Percentiles rank a stretch among this genome's conserved stretches.
Conservation (phyloP, 31 red algal genomes). For the Bonnemaisonia californica region DNA sequence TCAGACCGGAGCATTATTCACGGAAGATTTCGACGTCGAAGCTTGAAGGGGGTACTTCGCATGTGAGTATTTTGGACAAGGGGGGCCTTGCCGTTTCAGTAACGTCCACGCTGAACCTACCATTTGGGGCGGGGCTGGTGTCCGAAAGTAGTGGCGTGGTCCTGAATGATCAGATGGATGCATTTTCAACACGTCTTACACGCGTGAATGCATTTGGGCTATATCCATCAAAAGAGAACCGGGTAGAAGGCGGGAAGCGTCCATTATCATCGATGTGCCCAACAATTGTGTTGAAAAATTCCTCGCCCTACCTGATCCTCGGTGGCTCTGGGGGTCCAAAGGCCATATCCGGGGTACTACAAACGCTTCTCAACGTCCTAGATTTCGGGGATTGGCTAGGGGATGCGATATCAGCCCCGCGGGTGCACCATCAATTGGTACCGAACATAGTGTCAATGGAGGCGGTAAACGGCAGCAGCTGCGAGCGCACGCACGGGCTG, state of each 20-base stretch:
- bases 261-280: slow-evolving; percentile 93
- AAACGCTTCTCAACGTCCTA: slow-evolving; percentile 82
- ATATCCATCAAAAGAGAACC: slow-evolving; percentile 60
- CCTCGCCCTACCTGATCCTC: slow-evolving; percentile 54
- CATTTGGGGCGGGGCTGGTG: slow-evolving; percentile 82
- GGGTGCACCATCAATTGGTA: slow-evolving; percentile 90
- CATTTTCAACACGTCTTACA: slow-evolving; percentile 64
- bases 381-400: slow-evolving; percentile 75
- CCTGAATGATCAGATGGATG: slow-evolving; percentile 92
- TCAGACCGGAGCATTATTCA: slow-evolving; percentile 47
- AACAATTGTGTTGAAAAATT: slow-evolving; percentile 68
- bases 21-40: slow-evolving; percentile 35
- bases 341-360: slow-evolving; percentile 71
- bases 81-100: slow-evolving; percentile 79
- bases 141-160: slow-evolving; percentile 70
- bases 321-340: slow-evolving; percentile 86
- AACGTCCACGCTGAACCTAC: slow-evolving; percentile 87
- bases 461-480: slow-evolving; percentile 53
- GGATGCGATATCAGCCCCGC: slow-evolving; percentile 76
- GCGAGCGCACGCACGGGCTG: slow-evolving; percentile 42
- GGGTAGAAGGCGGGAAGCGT: slow-evolving; percentile 71
- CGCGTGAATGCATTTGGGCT: slow-evolving; percentile 72
- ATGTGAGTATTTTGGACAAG: slow-evolving; percentile 83
- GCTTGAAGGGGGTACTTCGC: slow-evolving; percentile 88
- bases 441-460: slow-evolving; percentile 87